Base-by-base conservation (phyloP, 176 grass and related monocot species). In the Metroxylon sagu region DNA sequence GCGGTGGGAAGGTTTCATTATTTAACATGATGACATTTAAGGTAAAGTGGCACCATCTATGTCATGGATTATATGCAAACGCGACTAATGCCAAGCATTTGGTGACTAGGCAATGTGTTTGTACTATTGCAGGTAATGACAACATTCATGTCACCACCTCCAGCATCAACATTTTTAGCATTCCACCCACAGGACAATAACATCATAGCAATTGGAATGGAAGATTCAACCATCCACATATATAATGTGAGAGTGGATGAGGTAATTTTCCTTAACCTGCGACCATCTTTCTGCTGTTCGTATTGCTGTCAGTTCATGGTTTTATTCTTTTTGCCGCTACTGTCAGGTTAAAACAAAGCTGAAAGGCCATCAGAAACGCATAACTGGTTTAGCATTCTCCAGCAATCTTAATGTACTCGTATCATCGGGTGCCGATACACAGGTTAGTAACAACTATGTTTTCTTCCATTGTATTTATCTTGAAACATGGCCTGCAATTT, bases 21-120 rank as follows among this genome's bases (percentile, higher is more conserved):
- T 97, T 97, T 82, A 97, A 91, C 78, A 97, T 97, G 92, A 97
- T 85, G 87, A 91, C 83, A 64, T 97, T 97, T 77, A 91, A 91
- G 87, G 92, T 97, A 74, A 35, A 77, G 28, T 17, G 30, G 64
- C 52, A 54, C 62, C 57, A 35, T 56, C 65, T 26, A 59, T 84
- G 66, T 61, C 63, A 25, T 43, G 48, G 18, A 61, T 62, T 29
- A 29, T 43, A 12, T 43, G 35, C 10, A 43, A 12, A 43, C 35
- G 12, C 10, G 12, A 12, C 12, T 43, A 43, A 43, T 12, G 35
- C 35, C 12, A 43, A 43, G 35, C 35, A 43, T 43, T 12, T 43
- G 12, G 35, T 43, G 35, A 43, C 35, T 43, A 3, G 35, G 35
- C 35, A 43, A 2, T 43, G 35, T 43, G 12, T 10, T 43, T 43